Base-by-base conservation (phyloP, 1,284 basidiomycete genomes). In the Malassezia arunalokei region DNA sequence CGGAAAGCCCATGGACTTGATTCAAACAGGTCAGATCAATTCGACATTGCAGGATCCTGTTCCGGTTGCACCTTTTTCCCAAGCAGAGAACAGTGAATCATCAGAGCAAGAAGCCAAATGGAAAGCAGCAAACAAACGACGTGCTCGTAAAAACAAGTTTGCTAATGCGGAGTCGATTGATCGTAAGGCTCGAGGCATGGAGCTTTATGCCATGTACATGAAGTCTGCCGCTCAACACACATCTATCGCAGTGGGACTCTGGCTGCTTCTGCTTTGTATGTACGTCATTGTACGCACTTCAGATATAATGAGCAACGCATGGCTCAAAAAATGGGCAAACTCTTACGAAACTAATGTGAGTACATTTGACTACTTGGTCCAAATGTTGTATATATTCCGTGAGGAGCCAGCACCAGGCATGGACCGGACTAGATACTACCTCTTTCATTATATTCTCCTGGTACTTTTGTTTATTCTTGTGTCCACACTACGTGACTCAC, bases 1-100 rank as follows among this genome's bases (percentile, higher is more conserved):
- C 58, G 84, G 84, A 0, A 78, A 77, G 0, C 75, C 83, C 24
- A 76, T 78, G 49, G 82, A 43, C 15, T 32, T 53, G 3, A 83
- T n/a, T 11, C 6, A 15, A 3, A 3, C 15, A 8, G 40, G 32
- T 17, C 41, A 28, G 9, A 12, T 30, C 12, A 29, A 27, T 24
- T 11, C 17, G 12, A 14, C 11, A 14, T 11, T 24, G 20, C 40
- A 43, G 9, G 40, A 12, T 5, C 17, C 30, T 6, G 48, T 14
- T 7, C 15, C 17, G 12, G 11, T 35, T 11, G 28, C 8, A 3
- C 40, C 27, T 3, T 12, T 14, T 8, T 37, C 20, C 7, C 20
- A 14, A n/a, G 24, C 30, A 38, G 46, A 41, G 1, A 6, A 31
- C 5, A 15, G 29, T 14, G 12, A 4, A 5, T 24, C 28, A n/a